A percentile compares a stretch with the other conserved stretches of the same genome.
These are phyloP conservation scores for Tolypocladium paradoxum DNA, from an alignment of 2,329 filamentous ascomycete species.

Conservation along the genomic window DNA sequence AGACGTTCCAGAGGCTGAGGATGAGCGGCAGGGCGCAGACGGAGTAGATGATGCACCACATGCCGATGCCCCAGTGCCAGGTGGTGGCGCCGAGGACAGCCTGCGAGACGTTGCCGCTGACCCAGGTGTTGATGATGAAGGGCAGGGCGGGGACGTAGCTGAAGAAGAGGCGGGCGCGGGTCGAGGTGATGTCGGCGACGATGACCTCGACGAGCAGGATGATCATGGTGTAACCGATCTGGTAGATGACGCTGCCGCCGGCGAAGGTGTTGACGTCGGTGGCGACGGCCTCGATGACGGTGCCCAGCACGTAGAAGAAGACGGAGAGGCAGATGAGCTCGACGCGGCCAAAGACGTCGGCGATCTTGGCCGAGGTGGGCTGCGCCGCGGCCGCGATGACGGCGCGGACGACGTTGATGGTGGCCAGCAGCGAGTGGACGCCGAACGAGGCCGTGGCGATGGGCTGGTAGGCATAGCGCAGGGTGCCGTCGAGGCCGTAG, in stretches of 20 bases:
- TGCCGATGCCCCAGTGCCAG: slow-evolving; percentile 54
- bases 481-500: slow-evolving; percentile 49
- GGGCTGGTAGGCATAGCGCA: slow-evolving; percentile 46
- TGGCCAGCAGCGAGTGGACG: slow-evolving; percentile 44
- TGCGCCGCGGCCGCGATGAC: slow-evolving; percentile 50
- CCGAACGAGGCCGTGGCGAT: slow-evolving; percentile 38
- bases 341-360: slow-evolving; percentile 52
- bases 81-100: slow-evolving; percentile 37
- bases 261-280: slow-evolving; percentile 37
- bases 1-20: slow-evolving; percentile 24
- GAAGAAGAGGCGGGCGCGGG: slow-evolving; percentile 48
- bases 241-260: slow-evolving; percentile 44
- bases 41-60: slow-evolving; percentile 53
- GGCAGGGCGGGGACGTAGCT: slow-evolving; percentile 49
- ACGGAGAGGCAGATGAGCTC: slow-evolving; percentile 46
- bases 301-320: slow-evolving; percentile 43
- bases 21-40: slow-evolving; percentile 44
- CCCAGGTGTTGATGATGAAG: slow-evolving; percentile 53
- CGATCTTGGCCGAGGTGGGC: slow-evolving; percentile 47
- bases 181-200: slow-evolving; percentile 49
- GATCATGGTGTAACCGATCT: slow-evolving; percentile 47
- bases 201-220: slow-evolving; percentile 50
- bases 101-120: slow-evolving; percentile 44
- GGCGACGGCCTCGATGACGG: slow-evolving; percentile 41
- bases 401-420: slow-evolving; percentile 44